A percentile compares a stretch with the other conserved stretches of the same genome.
Evolutionary conservation across 2,329 filamentous ascomycete species (phyloP).

Genomic region (Phoma sp.): DNA sequence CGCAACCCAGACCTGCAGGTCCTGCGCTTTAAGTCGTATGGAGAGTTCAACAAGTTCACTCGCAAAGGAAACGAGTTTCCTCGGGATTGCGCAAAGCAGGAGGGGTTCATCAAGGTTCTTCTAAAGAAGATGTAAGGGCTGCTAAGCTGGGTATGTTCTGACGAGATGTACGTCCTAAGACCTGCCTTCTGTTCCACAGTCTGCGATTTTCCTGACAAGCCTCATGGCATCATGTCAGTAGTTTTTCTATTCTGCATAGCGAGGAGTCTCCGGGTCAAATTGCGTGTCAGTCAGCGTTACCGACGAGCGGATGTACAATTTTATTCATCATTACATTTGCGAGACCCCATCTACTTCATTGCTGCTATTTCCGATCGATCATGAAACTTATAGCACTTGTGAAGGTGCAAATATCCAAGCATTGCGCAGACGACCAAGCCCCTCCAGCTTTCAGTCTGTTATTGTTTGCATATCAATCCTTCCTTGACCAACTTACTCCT

Average conservation of each 20-base stretch:
- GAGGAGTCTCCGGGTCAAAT: neutral
- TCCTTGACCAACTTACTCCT: too few species aligned
- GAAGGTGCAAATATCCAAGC: too few species aligned
- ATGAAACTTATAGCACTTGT: too few species aligned
- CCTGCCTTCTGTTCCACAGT: neutral
- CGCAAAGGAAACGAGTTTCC: slow-evolving; percentile 25
- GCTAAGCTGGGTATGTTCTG: neutral
- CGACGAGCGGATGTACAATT: too few species aligned
- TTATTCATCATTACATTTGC: too few species aligned
- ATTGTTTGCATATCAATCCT: too few species aligned
- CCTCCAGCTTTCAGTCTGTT: too few species aligned
- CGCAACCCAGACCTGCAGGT: slow-evolving; percentile 24
- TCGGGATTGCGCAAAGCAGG: slow-evolving; percentile 27
- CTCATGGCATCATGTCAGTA: neutral
- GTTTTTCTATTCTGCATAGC: neutral
- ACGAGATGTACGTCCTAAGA: neutral
- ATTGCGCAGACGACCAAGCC: too few species aligned
- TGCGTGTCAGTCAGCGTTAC: too few species aligned
- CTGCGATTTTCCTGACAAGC: neutral
- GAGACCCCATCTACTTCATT: too few species aligned
- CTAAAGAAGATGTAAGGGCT: slow-evolving; percentile 15
- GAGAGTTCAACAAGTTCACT: slow-evolving; percentile 22
- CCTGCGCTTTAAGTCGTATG: slow-evolving; percentile 22
- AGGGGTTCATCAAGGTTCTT: slow-evolving; percentile 28
- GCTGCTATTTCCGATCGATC: too few species aligned